Base-by-base conservation (phyloP, 2,329 filamentous ascomycete species). In the Sarocladium strictum region DNA sequence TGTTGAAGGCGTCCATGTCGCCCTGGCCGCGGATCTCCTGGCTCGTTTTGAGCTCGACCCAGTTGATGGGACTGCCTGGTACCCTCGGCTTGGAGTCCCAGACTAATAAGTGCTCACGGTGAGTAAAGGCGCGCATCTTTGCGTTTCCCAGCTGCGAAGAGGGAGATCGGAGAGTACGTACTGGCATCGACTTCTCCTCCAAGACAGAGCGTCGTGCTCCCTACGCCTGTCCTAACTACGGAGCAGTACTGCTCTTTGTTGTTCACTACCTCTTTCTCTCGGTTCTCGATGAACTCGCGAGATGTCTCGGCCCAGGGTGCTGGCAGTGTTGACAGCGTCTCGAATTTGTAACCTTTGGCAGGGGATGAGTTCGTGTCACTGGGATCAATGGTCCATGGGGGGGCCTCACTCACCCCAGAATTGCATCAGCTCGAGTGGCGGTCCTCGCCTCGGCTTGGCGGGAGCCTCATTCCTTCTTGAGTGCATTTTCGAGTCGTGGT, bases 221-320 rank as follows among this genome's bases (percentile, higher is more conserved):
- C 93, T 55, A 99, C 87, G 0, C 89, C 90, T 0, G 93, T 97
- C 35, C 86, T 84, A 1, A 96, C 92, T 19, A 99, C 83, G 2
- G 92, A 97, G 73, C 94, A 99, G 74, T 97, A 97, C 66, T 99
- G 94, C 1, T 89, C 87, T 64, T 91, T 84, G 68, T 97, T 99
- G 68, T 86, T 92, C 51, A 97, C 92, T 9, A 85, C 64, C 54
- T 87, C 76, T 2, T 83, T 69, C 41, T 88, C 83, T 26, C 94
- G 84, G 55, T 72, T 74, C 66, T 96, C 92, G 58, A 99, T 97
- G 56, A 85, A 83, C 1, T 89, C 85, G 55, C 89, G 82, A 1
- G 84, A 74, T 0, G 83, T 86, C 55, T 87, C 81, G 54, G 80
- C 84, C 85, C 92, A 97, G 1, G 86, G 80, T 2, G 78, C 73